phyloP scores from a whole-genome alignment of 345 rosid genomes.

The Hevea brasiliensis region DNA sequence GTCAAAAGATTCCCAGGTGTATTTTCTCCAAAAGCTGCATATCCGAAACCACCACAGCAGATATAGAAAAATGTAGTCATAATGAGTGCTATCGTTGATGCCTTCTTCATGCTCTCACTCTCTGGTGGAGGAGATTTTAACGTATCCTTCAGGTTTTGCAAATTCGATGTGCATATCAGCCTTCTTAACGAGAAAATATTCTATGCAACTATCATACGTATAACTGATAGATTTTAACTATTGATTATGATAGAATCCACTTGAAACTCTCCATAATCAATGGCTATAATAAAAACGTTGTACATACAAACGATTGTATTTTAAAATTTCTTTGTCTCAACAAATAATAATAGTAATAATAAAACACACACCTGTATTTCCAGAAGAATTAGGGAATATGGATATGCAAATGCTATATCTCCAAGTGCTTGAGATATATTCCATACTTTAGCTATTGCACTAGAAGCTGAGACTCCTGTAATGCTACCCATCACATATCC shows the following conservation, averaged over 20 bases:
- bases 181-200: too few relatives aligned
- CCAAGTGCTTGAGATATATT: slow-evolving; percentile 43
- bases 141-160: slow-evolving; percentile 10
- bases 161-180: not conserved
- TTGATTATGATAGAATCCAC: too few relatives aligned
- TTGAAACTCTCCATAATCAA: too few relatives aligned
- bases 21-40: slow-evolving; percentile 52
- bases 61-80: slow-evolving; percentile 44
- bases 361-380: slow-evolving; percentile 14
- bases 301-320: too few relatives aligned
- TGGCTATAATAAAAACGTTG: too few relatives aligned
- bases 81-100: slow-evolving; percentile 32
- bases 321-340: too few relatives aligned
- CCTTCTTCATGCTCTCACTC: slow-evolving; percentile 47
- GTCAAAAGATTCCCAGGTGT: slow-evolving; percentile 55
- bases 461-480: slow-evolving; percentile 33
- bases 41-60: slow-evolving; percentile 46
- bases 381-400: slow-evolving; percentile 35
- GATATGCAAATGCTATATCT: slow-evolving; percentile 49
- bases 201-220: too few relatives aligned
- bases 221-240: too few relatives aligned
- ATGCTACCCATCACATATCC: slow-evolving; percentile 37
- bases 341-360: not conserved
- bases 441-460: slow-evolving; percentile 35
- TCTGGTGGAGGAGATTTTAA: slow-evolving; percentile 47